Conservation (phyloP, 257 asterid species). For the Nicotiana sylvestris region DNA sequence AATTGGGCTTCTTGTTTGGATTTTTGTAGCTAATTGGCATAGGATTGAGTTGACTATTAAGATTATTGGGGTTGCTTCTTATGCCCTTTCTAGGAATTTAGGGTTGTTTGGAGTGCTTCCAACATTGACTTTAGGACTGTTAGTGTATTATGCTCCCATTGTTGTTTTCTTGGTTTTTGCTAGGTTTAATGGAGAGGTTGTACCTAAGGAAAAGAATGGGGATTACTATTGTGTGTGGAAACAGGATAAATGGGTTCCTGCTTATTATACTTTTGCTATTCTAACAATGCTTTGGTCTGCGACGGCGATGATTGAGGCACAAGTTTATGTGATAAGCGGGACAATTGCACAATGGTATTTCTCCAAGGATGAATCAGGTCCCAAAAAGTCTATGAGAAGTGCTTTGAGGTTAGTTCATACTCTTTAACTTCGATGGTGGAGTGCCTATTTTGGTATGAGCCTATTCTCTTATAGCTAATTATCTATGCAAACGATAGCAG, state of each 20-base stretch:
- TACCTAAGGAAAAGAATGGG: slow-evolving; percentile 59
- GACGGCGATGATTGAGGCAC: slow-evolving; percentile 82
- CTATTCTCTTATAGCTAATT: neutral
- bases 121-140: slow-evolving; percentile 48
- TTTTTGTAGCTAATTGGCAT: slow-evolving; percentile 74
- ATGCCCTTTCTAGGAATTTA: slow-evolving; percentile 63
- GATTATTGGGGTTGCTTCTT: slow-evolving; percentile 67
- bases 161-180: slow-evolving; percentile 76
- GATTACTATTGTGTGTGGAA: slow-evolving; percentile 78
- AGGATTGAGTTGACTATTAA: slow-evolving; percentile 88
- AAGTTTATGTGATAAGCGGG: slow-evolving; percentile 84
- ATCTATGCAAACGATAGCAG: neutral
- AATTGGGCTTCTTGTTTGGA: slow-evolving; percentile 83
- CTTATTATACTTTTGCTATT: slow-evolving; percentile 73
- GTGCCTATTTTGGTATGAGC: neutral
- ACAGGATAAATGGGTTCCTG: slow-evolving; percentile 93
- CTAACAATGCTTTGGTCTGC: slow-evolving; percentile 96
- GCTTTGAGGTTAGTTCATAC: slow-evolving; percentile 60
- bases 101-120: slow-evolving; percentile 81
- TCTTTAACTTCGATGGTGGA: slow-evolving; percentile 8
- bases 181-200: slow-evolving; percentile 64
- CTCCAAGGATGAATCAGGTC: slow-evolving; percentile 61
- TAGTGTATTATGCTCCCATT: slow-evolving; percentile 66
- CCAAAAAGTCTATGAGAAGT: slow-evolving; percentile 70
- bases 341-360: slow-evolving; percentile 95